Percentiles rank a stretch among this genome's conserved stretches.
Conservation (phyloP, 2,329 filamentous ascomycete species). For the Exophiala bonariae region DNA sequence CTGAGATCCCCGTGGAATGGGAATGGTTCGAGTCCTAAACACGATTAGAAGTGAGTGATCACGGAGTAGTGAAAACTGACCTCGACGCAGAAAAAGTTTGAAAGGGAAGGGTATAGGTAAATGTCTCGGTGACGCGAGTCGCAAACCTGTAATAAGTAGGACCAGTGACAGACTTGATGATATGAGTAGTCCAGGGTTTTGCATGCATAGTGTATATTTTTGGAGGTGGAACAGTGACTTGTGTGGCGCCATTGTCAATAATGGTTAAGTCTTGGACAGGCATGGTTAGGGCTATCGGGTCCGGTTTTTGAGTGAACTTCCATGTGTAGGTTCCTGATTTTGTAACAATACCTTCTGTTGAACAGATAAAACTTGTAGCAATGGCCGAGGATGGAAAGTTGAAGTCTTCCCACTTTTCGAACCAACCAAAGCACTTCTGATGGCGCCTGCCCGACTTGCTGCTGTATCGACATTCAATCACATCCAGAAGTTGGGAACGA, state of each 20-base stretch:
- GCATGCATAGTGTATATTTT: constrained; percentile 7
- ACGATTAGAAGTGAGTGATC: neutral
- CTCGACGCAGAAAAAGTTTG: constrained; percentile 3
- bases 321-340: constrained; percentile 18
- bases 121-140: constrained; percentile 8
- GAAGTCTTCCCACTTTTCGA: constrained; percentile 6
- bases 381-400: constrained; percentile 10
- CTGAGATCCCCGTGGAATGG: neutral
- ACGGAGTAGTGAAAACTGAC: neutral
- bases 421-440: constrained; percentile 11
- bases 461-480: constrained; percentile 17
- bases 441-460: constrained; percentile 7
- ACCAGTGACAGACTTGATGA: constrained; percentile 12
- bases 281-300: constrained; percentile 8
- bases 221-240: neutral
- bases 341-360: constrained; percentile 9
- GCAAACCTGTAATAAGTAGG: constrained; percentile 7
- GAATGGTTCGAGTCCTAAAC: neutral
- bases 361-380: constrained; percentile 9
- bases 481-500: constrained; percentile 14
- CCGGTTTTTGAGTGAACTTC: constrained; percentile 17
- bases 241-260: constrained; percentile 3
- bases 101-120: constrained; percentile 6
- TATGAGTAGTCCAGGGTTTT: constrained; percentile 12
- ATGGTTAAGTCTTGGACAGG: constrained; percentile 10